Base-by-base conservation (phyloP, 1,139 yeast genomes). In the Maudiozyma humilis region DNA sequence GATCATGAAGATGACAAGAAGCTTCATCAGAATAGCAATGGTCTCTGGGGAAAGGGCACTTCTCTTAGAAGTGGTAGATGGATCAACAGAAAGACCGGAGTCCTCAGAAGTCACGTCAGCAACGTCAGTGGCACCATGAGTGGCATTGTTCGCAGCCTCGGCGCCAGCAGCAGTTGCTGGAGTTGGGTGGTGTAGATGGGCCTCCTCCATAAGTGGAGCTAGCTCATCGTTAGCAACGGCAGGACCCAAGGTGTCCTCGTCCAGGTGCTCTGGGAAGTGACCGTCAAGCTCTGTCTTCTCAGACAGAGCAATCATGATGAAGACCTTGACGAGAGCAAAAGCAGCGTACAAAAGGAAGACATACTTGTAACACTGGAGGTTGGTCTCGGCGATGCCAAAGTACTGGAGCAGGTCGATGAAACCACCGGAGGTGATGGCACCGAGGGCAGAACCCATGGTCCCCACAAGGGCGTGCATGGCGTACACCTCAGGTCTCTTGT, bases 401-500 rank as follows among this genome's bases (percentile, higher is more conserved):
- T 60, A 14, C 12, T 14, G 65, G 48, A 47, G 69, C 60, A 55
- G 72, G 60, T 52, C 63, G 60, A 56, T 78, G 77, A 45, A 82
- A 72, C 72, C 54, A 4, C 96, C 96, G 41, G 85, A 75, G 2
- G 67, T 51, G 25, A 85, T 64, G 1, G 91, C 73, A 0, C 96
- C 96, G 1, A 80, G 38, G 0, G 95, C 91, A 2, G 81, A 75
- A 1, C 96, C 96, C 1, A 74, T 66, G 2, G 89, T 76, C 1
- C 88, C 83, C 44, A 82, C 67, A 40, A 86, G 45, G 32, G 65
- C 61, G 45, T 67, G 70, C 47, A 66, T 71, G 0, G 95, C 77
- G 67, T 79, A 87, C 1, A 86, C 70, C 49, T 80, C 87, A 0
- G 95, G 82, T 38, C 94, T 69, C 45, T 76, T 76, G 41, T 70